Conservation (phyloP, 768 basidiomycete genomes). For the Heimioporus sp. region DNA sequence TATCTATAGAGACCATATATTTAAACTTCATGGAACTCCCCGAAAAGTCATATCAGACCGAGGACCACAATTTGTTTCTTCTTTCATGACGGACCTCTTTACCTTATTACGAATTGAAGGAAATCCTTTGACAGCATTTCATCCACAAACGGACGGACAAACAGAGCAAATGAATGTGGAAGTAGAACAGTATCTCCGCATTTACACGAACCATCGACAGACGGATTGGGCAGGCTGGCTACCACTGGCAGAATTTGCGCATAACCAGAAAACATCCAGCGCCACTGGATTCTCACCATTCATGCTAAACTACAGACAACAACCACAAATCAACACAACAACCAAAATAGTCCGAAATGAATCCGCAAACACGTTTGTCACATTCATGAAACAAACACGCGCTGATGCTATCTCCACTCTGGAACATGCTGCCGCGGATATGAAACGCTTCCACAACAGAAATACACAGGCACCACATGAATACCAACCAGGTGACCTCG, state of each 20-base stretch:
- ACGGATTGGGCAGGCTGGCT: conserved; percentile 36
- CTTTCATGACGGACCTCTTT: too few relatives aligned
- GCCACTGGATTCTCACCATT: conserved; percentile 29
- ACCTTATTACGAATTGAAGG: too few relatives aligned
- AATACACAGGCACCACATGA: not conserved
- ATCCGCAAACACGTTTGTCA: conserved; percentile 7
- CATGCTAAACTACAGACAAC: conserved; percentile 6
- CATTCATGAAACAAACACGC: not conserved
- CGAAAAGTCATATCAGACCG: too few relatives aligned
- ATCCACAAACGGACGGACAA: conserved; percentile 5
- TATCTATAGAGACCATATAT: too few relatives aligned
- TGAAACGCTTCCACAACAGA: conserved; percentile 24
- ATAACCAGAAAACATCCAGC: conserved; percentile 31
- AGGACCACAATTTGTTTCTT: too few relatives aligned
- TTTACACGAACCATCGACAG: conserved; percentile 32
- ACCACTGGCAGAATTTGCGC: conserved; percentile 30
- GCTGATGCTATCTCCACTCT: conserved; percentile 3
- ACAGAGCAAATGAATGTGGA: conserved; percentile 41
- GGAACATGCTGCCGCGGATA: conserved; percentile 19
- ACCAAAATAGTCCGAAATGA: conserved; percentile 1
- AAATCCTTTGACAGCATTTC: too few relatives aligned
- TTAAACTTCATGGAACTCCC: too few relatives aligned
- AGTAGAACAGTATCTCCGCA: conserved; percentile 37
- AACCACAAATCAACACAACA: conserved; percentile 12
- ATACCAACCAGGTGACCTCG: conserved; percentile 20